Evolutionary conservation across 768 basidiomycete genomes (phyloP).

Genomic region (Lentinula boryana): DNA sequence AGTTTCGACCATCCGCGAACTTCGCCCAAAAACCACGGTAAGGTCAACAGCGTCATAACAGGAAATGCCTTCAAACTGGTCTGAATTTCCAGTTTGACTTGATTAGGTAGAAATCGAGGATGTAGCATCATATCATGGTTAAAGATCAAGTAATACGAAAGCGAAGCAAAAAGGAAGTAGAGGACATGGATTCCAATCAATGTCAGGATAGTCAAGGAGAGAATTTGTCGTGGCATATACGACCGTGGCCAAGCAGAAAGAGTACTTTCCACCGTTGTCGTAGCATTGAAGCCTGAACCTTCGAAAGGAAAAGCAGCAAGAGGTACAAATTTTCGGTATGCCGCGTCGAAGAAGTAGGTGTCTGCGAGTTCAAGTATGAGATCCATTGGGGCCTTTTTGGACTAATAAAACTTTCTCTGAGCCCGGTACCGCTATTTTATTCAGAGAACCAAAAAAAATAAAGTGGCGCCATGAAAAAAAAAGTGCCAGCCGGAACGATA

Average conservation of each 20-base stretch:
- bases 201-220: slow-evolving; percentile 69
- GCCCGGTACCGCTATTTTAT: not conserved
- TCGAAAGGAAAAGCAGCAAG: slow-evolving; percentile 44
- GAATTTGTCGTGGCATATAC: slow-evolving; percentile 69
- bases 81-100: slow-evolving; percentile 76
- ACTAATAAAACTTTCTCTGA: not conserved
- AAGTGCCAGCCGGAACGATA: not conserved
- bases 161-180: slow-evolving; percentile 84
- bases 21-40: slow-evolving; percentile 94
- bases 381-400: slow-evolving; percentile 56
- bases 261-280: slow-evolving; percentile 22
- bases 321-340: slow-evolving; percentile 77
- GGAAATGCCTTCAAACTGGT: slow-evolving; percentile 75
- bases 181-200: slow-evolving; percentile 76
- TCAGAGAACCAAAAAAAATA: not conserved
- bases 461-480: slow-evolving; percentile 1
- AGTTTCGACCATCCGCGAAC: slow-evolving; percentile 78
- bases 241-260: slow-evolving; percentile 83
- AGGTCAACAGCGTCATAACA: slow-evolving; percentile 71
- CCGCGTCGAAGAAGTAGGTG: slow-evolving; percentile 65
- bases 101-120: slow-evolving; percentile 88
- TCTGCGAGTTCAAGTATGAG: slow-evolving; percentile 69
- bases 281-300: slow-evolving; percentile 25
- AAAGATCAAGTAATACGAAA: slow-evolving; percentile 85
- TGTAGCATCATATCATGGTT: slow-evolving; percentile 95